Evolutionary conservation across 2,329 filamentous ascomycete genomes (phyloP).

Genomic region (Emergomyces orientalis): DNA sequence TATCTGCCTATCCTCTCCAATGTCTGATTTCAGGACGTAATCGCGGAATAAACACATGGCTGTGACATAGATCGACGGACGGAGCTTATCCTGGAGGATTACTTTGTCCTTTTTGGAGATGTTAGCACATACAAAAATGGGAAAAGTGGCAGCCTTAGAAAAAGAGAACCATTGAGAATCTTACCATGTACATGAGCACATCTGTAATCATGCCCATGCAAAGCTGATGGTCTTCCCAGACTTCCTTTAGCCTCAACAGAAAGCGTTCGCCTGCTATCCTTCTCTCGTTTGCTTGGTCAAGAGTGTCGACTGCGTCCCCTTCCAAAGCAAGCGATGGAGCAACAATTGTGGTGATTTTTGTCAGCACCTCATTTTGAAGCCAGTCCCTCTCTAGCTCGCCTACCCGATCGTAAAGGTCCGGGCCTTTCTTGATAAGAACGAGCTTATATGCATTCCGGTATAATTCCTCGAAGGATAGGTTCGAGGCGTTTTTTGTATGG

Average conservation of each 20-base stretch:
- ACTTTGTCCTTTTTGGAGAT: constrained; percentile 57
- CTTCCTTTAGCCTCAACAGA: constrained; percentile 61
- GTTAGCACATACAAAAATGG: background rate
- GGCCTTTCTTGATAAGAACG: constrained; percentile 77
- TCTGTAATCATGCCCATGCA: constrained; percentile 97
- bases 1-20: constrained; percentile 32
- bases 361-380: constrained; percentile 65
- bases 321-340: constrained; percentile 57
- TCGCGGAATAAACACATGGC: constrained; percentile 85
- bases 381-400: constrained; percentile 72
- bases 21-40: constrained; percentile 60
- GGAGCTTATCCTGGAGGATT: constrained; percentile 61
- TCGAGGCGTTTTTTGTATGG: constrained; percentile 81
- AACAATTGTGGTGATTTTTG: constrained; percentile 60
- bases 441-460: constrained; percentile 93
- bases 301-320: constrained; percentile 40
- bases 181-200: constrained; percentile 87
- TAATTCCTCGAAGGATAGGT: constrained; percentile 86
- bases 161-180: constrained; percentile 16
- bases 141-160: background rate
- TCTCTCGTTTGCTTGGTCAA: constrained; percentile 60
- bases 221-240: constrained; percentile 82
- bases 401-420: constrained; percentile 70
- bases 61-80: constrained; percentile 70
- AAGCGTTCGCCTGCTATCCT: constrained; percentile 75